Conservation (phyloP, 75 land plant genomes). For the Sequoia sempervirens region DNA sequence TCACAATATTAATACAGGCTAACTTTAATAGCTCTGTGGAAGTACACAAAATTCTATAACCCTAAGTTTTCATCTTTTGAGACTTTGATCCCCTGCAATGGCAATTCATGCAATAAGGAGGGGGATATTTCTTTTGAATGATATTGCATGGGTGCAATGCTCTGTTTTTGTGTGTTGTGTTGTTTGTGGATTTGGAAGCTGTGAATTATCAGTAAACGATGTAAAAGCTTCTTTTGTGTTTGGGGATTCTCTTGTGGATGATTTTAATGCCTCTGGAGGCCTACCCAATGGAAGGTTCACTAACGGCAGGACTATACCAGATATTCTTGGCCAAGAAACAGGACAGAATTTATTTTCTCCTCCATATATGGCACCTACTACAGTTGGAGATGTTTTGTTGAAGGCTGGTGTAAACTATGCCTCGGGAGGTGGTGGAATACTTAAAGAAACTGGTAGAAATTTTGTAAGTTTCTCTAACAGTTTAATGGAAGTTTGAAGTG, state of each 20-base stretch:
- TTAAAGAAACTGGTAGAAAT: slow-evolving; percentile 54
- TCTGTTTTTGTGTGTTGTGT: background rate
- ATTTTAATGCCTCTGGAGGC: slow-evolving; percentile 19
- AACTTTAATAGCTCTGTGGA: background rate
- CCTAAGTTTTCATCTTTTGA: background rate
- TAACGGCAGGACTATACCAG: slow-evolving; percentile 35
- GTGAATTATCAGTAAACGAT: background rate
- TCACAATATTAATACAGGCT: background rate
- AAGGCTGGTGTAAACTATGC: slow-evolving; percentile 76
- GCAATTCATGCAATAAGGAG: background rate
- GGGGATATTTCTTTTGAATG: background rate
- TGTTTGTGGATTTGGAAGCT: background rate
- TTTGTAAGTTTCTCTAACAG: slow-evolving; percentile 44
- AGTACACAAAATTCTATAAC: background rate
- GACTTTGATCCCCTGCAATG: background rate
- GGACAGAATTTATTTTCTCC: slow-evolving; percentile 40
- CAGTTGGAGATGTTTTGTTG: slow-evolving; percentile 42
- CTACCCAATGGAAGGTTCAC: slow-evolving; percentile 30
- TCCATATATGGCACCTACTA: slow-evolving; percentile 68
- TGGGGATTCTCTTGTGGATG: slow-evolving; percentile 26
- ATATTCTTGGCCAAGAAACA: slow-evolving; percentile 30
- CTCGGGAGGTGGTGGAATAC: slow-evolving; percentile 84
- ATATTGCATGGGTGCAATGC: background rate
- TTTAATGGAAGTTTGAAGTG: background rate
- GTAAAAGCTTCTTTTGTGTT: slow-evolving; percentile 14